Conservation (phyloP, 2,329 filamentous ascomycete species). For the Xylariaceae sp. region DNA sequence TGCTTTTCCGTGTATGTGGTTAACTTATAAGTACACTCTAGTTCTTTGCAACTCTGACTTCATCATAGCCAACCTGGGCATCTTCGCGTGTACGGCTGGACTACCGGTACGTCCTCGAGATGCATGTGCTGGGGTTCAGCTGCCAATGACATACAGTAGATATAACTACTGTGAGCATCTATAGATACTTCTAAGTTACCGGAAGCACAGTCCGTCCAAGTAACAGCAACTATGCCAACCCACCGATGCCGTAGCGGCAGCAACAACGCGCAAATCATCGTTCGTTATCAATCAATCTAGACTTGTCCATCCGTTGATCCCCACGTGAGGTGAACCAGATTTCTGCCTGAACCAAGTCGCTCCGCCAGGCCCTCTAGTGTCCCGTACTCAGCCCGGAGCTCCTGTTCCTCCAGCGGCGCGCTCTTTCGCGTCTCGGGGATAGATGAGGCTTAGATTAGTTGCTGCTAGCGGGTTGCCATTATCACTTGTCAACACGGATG, state of each 20-base stretch:
- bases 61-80: too few relatives aligned
- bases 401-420: background rate
- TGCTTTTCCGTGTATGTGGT: background rate
- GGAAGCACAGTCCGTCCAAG: background rate
- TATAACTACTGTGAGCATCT: background rate
- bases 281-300: conserved; percentile 1
- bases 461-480: conserved; percentile 4
- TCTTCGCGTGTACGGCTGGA: background rate
- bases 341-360: background rate
- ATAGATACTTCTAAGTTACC: too few relatives aligned
- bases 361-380: conserved; percentile 1
- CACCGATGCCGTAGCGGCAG: too few relatives aligned
- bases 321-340: conserved; percentile 9
- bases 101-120: background rate
- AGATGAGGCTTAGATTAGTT: conserved; percentile 5
- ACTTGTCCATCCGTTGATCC: conserved; percentile 7
- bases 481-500: background rate
- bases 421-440: background rate
- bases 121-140: background rate
- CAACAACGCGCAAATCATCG: background rate
- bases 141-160: background rate
- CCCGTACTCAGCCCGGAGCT: conserved; percentile 10
- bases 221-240: background rate
- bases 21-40: background rate
- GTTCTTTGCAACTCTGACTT: background rate